Evolutionary conservation across 768 basidiomycete genomes (phyloP).

Genomic region (Suillus luteus): DNA sequence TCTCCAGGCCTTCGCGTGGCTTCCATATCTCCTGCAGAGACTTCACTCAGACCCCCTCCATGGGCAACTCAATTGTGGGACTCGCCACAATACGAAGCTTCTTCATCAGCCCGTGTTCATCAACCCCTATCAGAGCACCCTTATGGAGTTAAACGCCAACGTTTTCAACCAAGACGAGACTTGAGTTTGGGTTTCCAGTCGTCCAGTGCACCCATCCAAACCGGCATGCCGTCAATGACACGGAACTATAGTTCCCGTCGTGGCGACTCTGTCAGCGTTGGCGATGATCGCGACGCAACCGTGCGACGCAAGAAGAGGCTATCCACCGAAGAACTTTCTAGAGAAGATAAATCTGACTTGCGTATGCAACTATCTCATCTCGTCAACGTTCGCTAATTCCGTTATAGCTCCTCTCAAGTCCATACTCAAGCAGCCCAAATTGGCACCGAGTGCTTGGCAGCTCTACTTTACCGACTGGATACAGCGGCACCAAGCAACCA

Average conservation of each 20-base stretch:
- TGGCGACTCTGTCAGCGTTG: conserved; percentile 62
- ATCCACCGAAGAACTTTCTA: conserved; percentile 36
- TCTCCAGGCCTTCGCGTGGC: conserved; percentile 46
- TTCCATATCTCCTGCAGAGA: conserved; percentile 65
- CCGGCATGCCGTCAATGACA: conserved; percentile 48
- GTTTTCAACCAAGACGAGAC: conserved; percentile 42
- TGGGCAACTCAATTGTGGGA: conserved; percentile 76
- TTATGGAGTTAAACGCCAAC: conserved; percentile 43
- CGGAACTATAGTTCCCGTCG: conserved; percentile 62
- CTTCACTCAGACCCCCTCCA: conserved; percentile 55
- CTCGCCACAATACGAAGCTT: conserved; percentile 44
- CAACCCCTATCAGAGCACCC: conserved; percentile 47
- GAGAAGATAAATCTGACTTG: conserved; percentile 46
- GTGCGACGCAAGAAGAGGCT: conserved; percentile 59
- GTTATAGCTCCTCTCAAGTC: conserved; percentile 70
- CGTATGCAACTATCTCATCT: conserved; percentile 45
- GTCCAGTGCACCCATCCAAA: conserved; percentile 65
- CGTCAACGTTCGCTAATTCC: conserved; percentile 32
- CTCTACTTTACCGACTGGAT: conserved; percentile 97
- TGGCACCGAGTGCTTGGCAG: conserved; percentile 95
- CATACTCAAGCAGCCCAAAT: conserved; percentile 80
- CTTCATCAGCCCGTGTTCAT: conserved; percentile 49
- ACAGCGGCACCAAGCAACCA: conserved; percentile 77
- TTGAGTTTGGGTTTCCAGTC: conserved; percentile 62
- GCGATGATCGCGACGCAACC: conserved; percentile 73